Evolutionary conservation across 495 filamentous ascomycete species (phyloP).

Genomic region (Aspergillus indologenus): DNA sequence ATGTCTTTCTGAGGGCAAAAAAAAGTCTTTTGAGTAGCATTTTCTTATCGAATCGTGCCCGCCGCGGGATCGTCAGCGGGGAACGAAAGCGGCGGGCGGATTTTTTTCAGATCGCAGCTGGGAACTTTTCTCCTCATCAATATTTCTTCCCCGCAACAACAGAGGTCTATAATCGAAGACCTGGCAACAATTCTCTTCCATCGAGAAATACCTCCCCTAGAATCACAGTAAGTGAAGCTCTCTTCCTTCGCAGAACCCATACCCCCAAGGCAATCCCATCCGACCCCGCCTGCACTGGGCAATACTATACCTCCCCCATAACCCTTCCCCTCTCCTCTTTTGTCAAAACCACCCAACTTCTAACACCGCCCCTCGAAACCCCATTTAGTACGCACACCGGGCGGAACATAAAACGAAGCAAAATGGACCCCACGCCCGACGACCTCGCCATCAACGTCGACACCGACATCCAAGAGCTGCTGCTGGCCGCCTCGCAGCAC

Average conservation of each 20-base stretch:
- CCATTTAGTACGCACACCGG: not conserved
- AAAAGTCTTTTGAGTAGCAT: not conserved
- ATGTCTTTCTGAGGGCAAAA: not conserved
- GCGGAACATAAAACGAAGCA: not conserved
- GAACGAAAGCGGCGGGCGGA: conserved; percentile 37
- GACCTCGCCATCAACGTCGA: conserved; percentile 41
- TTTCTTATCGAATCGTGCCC: not conserved
- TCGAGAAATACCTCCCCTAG: not conserved
- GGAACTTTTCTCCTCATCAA: conserved; percentile 13
- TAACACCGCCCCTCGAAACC: not conserved
- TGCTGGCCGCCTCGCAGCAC: conserved; percentile 81
- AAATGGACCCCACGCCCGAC: conserved; percentile 21
- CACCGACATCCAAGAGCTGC: conserved; percentile 52
- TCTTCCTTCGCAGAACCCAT: no score
- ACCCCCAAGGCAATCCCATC: no score
- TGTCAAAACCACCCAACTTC: not conserved
- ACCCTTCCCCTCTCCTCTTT: not conserved
- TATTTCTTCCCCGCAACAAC: not conserved
- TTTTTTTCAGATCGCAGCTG: conserved; percentile 20
- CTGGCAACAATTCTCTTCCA: not conserved
- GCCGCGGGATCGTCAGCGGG: conserved; percentile 1
- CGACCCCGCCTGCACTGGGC: no score
- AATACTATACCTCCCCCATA: not conserved
- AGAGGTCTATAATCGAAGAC: not conserved
- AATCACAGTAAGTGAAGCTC: not conserved